A percentile compares a stretch with the other conserved stretches of the same genome.
These are phyloP conservation scores for Asterochloris erici DNA, from an alignment of 139 green algal genomes.

Conservation along the genomic window DNA sequence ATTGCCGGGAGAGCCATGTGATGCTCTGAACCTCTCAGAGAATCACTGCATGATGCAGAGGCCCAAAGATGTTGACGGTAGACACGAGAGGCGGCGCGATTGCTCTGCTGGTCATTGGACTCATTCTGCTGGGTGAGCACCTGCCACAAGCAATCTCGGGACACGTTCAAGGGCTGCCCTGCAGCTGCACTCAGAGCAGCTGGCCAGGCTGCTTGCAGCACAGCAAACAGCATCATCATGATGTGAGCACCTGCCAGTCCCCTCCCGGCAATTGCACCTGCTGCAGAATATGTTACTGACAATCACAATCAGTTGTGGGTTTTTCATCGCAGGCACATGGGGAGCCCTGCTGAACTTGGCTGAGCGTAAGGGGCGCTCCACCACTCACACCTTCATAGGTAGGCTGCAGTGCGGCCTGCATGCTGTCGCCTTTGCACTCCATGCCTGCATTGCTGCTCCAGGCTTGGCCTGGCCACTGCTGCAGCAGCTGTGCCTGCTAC, in stretches of 20 bases:
- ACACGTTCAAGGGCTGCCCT: background rate
- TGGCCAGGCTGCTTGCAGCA: background rate
- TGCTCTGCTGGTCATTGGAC: constrained; percentile 6
- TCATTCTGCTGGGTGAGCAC: constrained; percentile 13
- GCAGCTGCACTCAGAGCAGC: background rate
- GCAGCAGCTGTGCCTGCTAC: background rate
- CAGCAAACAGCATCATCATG: background rate
- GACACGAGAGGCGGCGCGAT: constrained; percentile 18
- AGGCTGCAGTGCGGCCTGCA: background rate
- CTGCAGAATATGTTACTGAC: no score
- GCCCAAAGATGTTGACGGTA: constrained; percentile 10
- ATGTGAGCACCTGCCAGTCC: background rate
- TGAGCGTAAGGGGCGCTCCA: constrained; percentile 15
- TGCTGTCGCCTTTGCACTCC: background rate
- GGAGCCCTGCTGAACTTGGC: constrained; percentile 15
- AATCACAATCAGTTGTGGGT: background rate
- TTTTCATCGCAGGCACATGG: background rate
- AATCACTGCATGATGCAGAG: no score
- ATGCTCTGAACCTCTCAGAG: no score
- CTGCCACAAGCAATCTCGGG: background rate
- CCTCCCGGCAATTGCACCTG: background rate
- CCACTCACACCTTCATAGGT: constrained; percentile 16
- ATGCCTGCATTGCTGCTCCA: background rate
- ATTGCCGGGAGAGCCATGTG: no score
- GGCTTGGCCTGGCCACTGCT: no score